Base-by-base conservation (phyloP, 805 yeast genomes). In the Grigorovia yakushimaensis region DNA sequence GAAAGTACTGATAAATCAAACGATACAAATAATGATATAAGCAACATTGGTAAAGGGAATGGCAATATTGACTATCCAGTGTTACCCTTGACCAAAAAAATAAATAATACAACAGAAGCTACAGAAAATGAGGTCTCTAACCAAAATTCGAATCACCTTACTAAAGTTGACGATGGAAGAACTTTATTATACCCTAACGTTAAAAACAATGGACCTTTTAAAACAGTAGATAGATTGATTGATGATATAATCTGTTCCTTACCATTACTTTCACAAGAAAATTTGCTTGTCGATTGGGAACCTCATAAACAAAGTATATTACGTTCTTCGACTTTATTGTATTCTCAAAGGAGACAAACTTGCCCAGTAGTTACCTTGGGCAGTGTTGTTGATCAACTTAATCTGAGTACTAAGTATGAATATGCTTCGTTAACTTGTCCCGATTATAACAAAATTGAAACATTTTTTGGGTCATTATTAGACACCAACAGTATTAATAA, bases 181-280 rank as follows among this genome's bases (percentile, higher is more conserved):
- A 48, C 49, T 8, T 40, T 60, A 7, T 41, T 64, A 45, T 64
- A 64, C 41, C 56, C 60, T 13, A 45, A 54, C 40, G 41, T 53
- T 19, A 37, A 47, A 17, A 42, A 39, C 3, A 38, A 40, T 7
- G 58, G 55, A 39, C 66, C 66, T 5, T 77, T 78, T 64, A 84
- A 84, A 55, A 82, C 91, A 0, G 64, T 81, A 5, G 84, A 84
- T 55, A 68, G 91, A 47, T 68, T 84, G 19, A 54, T 83, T 20
- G 88, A 82, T 59, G 91, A 84, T 56, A 58, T 84, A 27, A 66
- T 74, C 45, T 72, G 69, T 27, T 76, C 72, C 49, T 58, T 73
- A 8, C 51, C 63, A 30, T 70, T 21, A 27, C 20, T 43, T 40
- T 35, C 13, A 30, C 23, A 27, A 47, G 3, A 50, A 45, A 13